phyloP scores from a whole-genome alignment of 495 filamentous ascomycete genomes.

The Penicillium manginii region DNA sequence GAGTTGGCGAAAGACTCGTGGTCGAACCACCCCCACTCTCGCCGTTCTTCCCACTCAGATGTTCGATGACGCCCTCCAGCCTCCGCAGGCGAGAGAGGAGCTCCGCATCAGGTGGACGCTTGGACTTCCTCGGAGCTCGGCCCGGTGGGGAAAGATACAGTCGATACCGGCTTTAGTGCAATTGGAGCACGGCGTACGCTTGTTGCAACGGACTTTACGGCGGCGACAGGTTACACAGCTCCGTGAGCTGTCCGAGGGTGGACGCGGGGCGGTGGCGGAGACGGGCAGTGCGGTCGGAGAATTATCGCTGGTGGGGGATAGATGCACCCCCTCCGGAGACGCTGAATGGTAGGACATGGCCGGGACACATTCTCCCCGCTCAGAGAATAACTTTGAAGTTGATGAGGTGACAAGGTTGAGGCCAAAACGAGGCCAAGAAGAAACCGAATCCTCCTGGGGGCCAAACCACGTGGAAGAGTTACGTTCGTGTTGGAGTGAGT shows the following conservation, averaged over 20 bases:
- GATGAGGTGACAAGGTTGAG: not conserved
- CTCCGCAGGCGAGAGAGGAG: slow-evolving; percentile 75
- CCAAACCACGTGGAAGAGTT: slow-evolving; percentile 13
- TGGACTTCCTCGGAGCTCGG: slow-evolving; percentile 71
- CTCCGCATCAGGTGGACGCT: slow-evolving; percentile 72
- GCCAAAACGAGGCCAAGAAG: not conserved
- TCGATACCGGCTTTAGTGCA: slow-evolving; percentile 77
- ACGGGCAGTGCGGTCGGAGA: slow-evolving; percentile 20
- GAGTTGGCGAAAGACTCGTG: slow-evolving; percentile 14
- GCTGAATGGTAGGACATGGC: slow-evolving; percentile 39
- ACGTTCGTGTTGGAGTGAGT: not conserved
- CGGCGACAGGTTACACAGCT: slow-evolving; percentile 85
- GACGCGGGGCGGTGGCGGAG: slow-evolving; percentile 24
- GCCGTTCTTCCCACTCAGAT: slow-evolving; percentile 48
- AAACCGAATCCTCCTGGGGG: slow-evolving; percentile 6
- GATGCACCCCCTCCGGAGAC: slow-evolving; percentile 26
- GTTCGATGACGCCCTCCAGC: slow-evolving; percentile 81
- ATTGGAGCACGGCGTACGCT: slow-evolving; percentile 80
- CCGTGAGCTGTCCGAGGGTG: slow-evolving; percentile 55
- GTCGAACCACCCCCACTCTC: slow-evolving; percentile 10
- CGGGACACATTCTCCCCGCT: slow-evolving; percentile 15
- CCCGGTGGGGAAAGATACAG: slow-evolving; percentile 86
- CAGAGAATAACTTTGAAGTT: not conserved
- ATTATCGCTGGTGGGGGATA: slow-evolving; percentile 24
- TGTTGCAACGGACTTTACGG: slow-evolving; percentile 88